Conservation (phyloP, 108 stramenopile species). For the Epipyxis sp. region DNA sequence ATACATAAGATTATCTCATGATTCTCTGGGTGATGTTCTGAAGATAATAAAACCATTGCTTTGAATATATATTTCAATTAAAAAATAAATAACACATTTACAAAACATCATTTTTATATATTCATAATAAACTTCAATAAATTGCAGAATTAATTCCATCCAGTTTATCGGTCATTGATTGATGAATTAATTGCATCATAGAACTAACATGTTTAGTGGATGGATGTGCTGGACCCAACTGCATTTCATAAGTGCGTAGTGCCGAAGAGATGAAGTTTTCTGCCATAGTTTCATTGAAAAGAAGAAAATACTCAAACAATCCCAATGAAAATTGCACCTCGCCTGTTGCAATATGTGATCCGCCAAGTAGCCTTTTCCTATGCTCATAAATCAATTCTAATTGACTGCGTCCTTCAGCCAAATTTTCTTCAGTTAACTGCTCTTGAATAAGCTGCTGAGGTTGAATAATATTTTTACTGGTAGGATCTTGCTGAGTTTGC, state of each 20-base stretch:
- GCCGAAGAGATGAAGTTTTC: constrained; percentile 2
- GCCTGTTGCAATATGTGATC: constrained; percentile 28
- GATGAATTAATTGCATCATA: constrained; percentile 14
- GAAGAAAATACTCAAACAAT: constrained; percentile 22
- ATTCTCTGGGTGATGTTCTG: no score
- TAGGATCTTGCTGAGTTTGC: not conserved
- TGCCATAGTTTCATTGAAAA: constrained; percentile 13
- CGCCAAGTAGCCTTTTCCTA: constrained; percentile 23
- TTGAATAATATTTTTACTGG: not conserved
- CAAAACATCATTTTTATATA: no score
- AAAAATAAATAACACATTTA: no score
- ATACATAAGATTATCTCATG: no score
- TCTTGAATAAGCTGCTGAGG: not conserved
- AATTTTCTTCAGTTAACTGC: constrained; percentile 20
- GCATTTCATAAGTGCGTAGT: constrained; percentile 3
- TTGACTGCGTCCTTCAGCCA: constrained; percentile 27
- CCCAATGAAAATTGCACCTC: constrained; percentile 26
- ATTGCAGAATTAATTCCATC: no score
- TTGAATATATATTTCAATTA: no score
- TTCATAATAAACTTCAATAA: no score
- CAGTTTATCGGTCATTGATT: not conserved
- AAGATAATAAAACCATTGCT: no score
- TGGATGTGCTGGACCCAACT: constrained; percentile 28
- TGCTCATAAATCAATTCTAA: constrained; percentile 18
- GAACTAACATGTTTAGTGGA: constrained; percentile 19